Evolutionary conservation across 1,284 basidiomycete genomes (phyloP), one percentile per base, ranked within the genome.

Genomic region (Ganoderma lucidum): DNA sequence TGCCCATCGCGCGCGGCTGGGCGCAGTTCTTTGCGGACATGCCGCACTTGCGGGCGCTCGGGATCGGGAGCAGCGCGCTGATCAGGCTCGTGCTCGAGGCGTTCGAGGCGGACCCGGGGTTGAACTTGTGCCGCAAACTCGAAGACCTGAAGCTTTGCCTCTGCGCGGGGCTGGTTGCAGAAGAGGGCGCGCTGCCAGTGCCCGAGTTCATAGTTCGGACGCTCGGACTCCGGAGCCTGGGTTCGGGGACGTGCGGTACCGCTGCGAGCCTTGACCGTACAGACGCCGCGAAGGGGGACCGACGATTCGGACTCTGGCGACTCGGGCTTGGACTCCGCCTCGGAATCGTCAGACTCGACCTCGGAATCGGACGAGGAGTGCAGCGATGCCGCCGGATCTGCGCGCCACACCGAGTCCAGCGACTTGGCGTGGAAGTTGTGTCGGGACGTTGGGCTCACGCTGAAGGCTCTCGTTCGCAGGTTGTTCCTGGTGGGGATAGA

Each of bases 1-100:
- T 55, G 53, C 53, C 53, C 53, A 12, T 55, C 53, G 30, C 28
- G 30, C 30, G 53, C 53, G 30, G 32, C 30, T 55, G 53, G 53
- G 53, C 30, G 53, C 53, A 30, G 53, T 55, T 55, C 53, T 55
- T 55, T 28, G 28, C 28, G 14, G 1, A 1, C 53, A 55, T 55
- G 53, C 12, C 53, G 28, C 28, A 14, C 4, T 15, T 55, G 53
- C 12, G 30, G 12, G 17, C 23, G 53, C 53, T 55, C 53, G 53
- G 2, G 12, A 30, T 55, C 53, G 53, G 53, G 30, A 9, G 28
- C 14, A 12, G 53, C 12, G 53, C 28, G 53, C 53, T 55, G 28
- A 30, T 55, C 51, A 28, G 28, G 53, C 28, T 10, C 28, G 53
- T 55, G 1, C 53, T 55, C 15, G 28, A 0, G 28, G 53, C 53